A percentile compares a stretch with the other conserved stretches of the same genome.
These are phyloP conservation scores for Elasticomyces elasticus DNA, from an alignment of 495 filamentous ascomycete species.

Conservation along the genomic window DNA sequence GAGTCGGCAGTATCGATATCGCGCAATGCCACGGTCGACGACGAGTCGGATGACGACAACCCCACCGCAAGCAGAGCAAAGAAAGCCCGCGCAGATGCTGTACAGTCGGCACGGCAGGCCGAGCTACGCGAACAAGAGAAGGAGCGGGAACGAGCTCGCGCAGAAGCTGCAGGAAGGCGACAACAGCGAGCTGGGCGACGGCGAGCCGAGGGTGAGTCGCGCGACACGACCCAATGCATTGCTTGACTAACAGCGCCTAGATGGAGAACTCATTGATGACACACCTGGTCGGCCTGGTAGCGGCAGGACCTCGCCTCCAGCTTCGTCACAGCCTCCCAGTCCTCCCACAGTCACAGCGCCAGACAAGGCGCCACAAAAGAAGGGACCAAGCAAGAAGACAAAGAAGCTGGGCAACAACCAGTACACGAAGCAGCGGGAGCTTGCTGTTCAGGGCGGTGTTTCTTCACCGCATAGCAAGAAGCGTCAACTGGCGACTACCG, in stretches of 20 bases:
- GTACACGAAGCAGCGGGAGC: slow-evolving; percentile 44
- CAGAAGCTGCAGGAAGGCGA: slow-evolving; percentile 61
- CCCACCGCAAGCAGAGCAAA: slow-evolving; percentile 38
- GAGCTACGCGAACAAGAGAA: slow-evolving; percentile 53
- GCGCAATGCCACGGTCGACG: slow-evolving; percentile 39
- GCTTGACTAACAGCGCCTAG: slow-evolving; percentile 9
- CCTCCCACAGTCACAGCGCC: slow-evolving; percentile 12
- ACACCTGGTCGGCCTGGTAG: slow-evolving; percentile 15
- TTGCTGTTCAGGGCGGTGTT: not conserved
- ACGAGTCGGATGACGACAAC: slow-evolving; percentile 61
- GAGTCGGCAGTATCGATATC: slow-evolving; percentile 43
- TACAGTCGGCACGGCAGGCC: slow-evolving; percentile 61
- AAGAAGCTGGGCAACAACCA: slow-evolving; percentile 74
- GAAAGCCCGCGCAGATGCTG: slow-evolving; percentile 53
- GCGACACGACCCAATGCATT: not conserved
- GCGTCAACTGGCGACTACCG: slow-evolving; percentile 39
- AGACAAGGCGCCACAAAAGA: slow-evolving; percentile 20
- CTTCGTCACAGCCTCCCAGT: slow-evolving; percentile 18
- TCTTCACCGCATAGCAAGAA: slow-evolving; percentile 14
- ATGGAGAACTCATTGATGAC: slow-evolving; percentile 10
- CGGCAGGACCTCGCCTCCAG: slow-evolving; percentile 15
- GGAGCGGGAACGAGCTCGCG: slow-evolving; percentile 56
- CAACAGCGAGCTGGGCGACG: slow-evolving; percentile 65
- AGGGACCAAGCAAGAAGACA: slow-evolving; percentile 19
- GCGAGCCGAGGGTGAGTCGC: slow-evolving; percentile 60